Evolutionary conservation across 257 asterid species (phyloP), one percentile per base, ranked within the genome.

Genomic region (Euphrasia confusa): DNA sequence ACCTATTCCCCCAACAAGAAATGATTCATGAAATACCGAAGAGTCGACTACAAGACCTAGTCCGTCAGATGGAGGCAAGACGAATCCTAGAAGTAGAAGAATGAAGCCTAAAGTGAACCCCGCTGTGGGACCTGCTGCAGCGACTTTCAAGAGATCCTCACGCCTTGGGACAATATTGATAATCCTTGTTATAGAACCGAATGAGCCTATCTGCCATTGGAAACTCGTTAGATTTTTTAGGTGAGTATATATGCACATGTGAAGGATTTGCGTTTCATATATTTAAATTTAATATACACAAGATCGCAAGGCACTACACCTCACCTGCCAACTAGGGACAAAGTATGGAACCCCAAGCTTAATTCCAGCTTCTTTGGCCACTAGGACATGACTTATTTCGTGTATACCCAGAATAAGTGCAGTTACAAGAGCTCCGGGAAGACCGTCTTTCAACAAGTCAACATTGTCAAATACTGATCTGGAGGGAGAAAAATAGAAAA

Each of bases 241-340:
- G 39, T 10, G 45, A 17, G 61, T 26, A 45, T 11, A 8, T 24
- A 14, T 40, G 63, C 60, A 44, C 47, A 55, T 45, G 13, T 48
- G 52, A 13, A 45, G 17, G 15, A 45, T 11, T 11, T 10, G 15
- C 6, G 17, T 45, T 13, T 45, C 18, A 45, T 45, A 45, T 10
- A 45, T 45, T 45, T 17, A 45, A 45, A 45, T 45, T 42, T 42
- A 9, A 42, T 42, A 42, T 42, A 42, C 48, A 42, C 48, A 42
- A 35, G 45, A 57, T 68, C 52, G 24, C 26, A 54, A 40, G 67
- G 66, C 74, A 52, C 52, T 49, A 68, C 27, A 68, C 56, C 72
- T 70, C 61, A 89, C 99, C 99, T 92, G 99, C 93, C 90, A 92
- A 71, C 99, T 92, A 61, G 99, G 99, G 78, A 92, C 96, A 80